These are phyloP conservation scores for Pythium aquatile DNA, from an alignment of 352 stramenopile species.

Conservation along the genomic window DNA sequence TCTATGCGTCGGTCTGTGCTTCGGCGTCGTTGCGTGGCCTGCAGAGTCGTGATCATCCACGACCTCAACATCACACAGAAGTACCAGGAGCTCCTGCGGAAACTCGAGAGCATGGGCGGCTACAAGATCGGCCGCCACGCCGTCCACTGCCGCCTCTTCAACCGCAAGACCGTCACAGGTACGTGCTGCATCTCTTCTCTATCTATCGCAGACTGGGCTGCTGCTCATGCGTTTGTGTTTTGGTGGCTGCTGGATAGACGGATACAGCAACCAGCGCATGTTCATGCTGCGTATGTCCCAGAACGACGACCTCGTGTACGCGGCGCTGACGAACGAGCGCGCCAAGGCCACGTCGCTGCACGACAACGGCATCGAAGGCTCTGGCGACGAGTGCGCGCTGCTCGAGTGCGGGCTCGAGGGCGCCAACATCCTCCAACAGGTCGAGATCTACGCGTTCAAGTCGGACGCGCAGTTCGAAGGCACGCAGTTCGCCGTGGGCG, in stretches of 20 bases:
- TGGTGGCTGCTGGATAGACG: conserved; percentile 33
- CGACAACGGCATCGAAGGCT: conserved; percentile 73
- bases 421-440: conserved; percentile 84
- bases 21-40: background rate
- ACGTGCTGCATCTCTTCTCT: background rate
- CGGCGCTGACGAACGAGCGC: conserved; percentile 79
- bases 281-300: conserved; percentile 90
- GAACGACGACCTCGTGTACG: conserved; percentile 85
- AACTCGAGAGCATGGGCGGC: conserved; percentile 77
- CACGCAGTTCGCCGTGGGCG: conserved; percentile 76
- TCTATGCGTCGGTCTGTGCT: background rate
- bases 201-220: background rate
- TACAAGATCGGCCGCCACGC: conserved; percentile 77
- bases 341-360: conserved; percentile 48
- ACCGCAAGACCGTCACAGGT: conserved; percentile 78
- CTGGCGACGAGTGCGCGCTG: conserved; percentile 73
- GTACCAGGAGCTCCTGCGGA: conserved; percentile 87
- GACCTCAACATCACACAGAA: conserved; percentile 80
- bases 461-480: conserved; percentile 87
- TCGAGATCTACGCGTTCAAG: conserved; percentile 89
- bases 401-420: conserved; percentile 83
- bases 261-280: conserved; percentile 87
- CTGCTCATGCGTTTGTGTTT: background rate
- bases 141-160: conserved; percentile 86
- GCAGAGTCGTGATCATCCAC: conserved; percentile 79